These are phyloP conservation scores for Ocimum tenuiflorum DNA, from an alignment of 257 asterid species.

Conservation along the genomic window DNA sequence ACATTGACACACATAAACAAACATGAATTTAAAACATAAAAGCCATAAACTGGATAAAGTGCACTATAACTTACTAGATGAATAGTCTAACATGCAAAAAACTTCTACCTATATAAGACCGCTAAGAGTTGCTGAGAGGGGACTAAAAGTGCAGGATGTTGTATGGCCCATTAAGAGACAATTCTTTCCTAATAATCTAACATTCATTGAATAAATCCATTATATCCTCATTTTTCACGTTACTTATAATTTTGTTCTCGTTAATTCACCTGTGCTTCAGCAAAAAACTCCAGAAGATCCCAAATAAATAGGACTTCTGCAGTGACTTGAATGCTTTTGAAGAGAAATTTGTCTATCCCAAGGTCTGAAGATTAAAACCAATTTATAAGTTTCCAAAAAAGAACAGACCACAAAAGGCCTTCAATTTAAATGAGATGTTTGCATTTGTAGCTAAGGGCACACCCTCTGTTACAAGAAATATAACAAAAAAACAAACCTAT, in stretches of 20 bases:
- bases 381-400: neutral
- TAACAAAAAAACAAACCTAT: neutral
- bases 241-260: neutral
- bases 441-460: neutral
- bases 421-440: neutral
- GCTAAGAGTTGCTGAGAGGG: neutral
- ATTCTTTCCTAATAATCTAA: neutral
- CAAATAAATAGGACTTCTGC: constrained; percentile 2
- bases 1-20: too few relatives aligned
- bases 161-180: neutral
- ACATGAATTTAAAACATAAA: too few relatives aligned
- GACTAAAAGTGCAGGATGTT: neutral
- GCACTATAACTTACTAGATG: too few relatives aligned
- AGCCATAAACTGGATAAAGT: too few relatives aligned
- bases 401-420: neutral
- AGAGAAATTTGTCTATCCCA: neutral
- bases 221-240: neutral
- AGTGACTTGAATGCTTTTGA: constrained; percentile 1
- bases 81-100: neutral
- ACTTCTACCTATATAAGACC: neutral
- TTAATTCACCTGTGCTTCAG: neutral
- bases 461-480: neutral
- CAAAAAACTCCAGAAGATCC: neutral
- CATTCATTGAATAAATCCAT: neutral
- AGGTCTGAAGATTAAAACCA: neutral